Evolutionary conservation across 352 stramenopile genomes (phyloP), one percentile per base, ranked within the genome.

Genomic region (Phytopythium boreale): DNA sequence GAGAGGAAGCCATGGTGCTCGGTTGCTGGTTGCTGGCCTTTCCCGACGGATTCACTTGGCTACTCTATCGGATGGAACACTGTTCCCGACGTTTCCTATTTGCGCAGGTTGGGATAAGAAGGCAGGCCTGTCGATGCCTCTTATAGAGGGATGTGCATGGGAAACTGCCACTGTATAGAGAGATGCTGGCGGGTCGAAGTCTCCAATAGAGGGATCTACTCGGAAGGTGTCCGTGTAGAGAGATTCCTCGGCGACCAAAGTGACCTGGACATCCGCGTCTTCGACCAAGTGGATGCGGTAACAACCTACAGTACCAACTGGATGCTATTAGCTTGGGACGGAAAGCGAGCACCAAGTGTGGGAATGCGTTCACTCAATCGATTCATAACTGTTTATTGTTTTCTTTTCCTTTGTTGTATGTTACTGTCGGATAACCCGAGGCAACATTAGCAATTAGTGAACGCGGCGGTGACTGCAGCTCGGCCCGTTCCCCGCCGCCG

Each of bases 71-170:
- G 41, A 10, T 24, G 7, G 41, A 20, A n/a, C 6, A 24, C 41
- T 49, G 41, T 46, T 46, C 19, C 15, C 8, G 15, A 39, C 2
- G 34, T 39, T 39, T 39, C 10, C 24, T 36, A 20, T 56, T 15
- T 24, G 22, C 10, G 34, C 8, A 14, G 15, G 11, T 46, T 17
- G 41, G 19, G 20, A 49, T n/a, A 49, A 26, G 17, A 24, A 57
- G 4, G 4, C 5, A 53, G 46, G 46, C 26, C 24, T 29, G 22
- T 31, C 24, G 20, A 49, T 1, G 41, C 36, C 22, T 77, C 62
- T 66, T 76, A 44, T 71, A 77, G 20, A 71, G 67, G 55, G 64
- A 80, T 61, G 69, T 75, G 5, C 3, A 52, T n/a, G 27, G 27
- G 52, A 29, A 43, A 27, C 8, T 1, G 55, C 14, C n/a, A 43